Conservation (phyloP, 768 basidiomycete species). For the Butyriboletus loyo region DNA sequence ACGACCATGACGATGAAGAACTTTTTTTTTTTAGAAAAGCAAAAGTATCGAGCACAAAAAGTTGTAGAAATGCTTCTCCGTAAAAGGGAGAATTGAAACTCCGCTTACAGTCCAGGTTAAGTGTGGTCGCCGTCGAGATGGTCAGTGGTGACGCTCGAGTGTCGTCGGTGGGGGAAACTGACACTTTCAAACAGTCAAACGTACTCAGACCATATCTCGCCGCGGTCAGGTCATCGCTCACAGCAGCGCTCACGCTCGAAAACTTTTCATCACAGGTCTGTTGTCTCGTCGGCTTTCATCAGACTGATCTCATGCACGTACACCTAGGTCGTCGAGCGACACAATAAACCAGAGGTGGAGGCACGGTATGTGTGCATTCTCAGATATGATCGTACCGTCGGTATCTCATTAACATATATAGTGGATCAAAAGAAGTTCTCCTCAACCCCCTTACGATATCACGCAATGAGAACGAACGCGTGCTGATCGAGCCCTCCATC, state of each 20-base stretch:
- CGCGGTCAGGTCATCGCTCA: slow-evolving; percentile 92
- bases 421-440: slow-evolving; percentile 90
- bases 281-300: slow-evolving; percentile 11
- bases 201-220: slow-evolving; percentile 93
- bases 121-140: slow-evolving; percentile 38
- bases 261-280: slow-evolving; percentile 87
- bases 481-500: slow-evolving; percentile 94
- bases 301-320: slow-evolving; percentile 1
- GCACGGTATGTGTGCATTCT: slow-evolving; percentile 51
- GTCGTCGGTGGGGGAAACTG: slow-evolving; percentile 1
- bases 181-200: slow-evolving; percentile 66
- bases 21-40: slow-evolving; percentile 4
- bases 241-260: slow-evolving; percentile 95
- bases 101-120: slow-evolving; percentile 33
- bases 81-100: slow-evolving; percentile 37
- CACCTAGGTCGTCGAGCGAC: slow-evolving; percentile 85
- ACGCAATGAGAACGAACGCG: slow-evolving; percentile 95
- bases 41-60: background rate
- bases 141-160: slow-evolving; percentile 38
- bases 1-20: slow-evolving; percentile 55
- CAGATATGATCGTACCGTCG: background rate
- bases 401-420: slow-evolving; percentile 30
- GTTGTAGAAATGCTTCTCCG: background rate
- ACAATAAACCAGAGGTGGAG: slow-evolving; percentile 97
- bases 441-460: slow-evolving; percentile 93